A percentile compares a stretch with the other conserved stretches of the same genome.
phyloP scores from a whole-genome alignment of 345 rosid species.

The Draba incana region DNA sequence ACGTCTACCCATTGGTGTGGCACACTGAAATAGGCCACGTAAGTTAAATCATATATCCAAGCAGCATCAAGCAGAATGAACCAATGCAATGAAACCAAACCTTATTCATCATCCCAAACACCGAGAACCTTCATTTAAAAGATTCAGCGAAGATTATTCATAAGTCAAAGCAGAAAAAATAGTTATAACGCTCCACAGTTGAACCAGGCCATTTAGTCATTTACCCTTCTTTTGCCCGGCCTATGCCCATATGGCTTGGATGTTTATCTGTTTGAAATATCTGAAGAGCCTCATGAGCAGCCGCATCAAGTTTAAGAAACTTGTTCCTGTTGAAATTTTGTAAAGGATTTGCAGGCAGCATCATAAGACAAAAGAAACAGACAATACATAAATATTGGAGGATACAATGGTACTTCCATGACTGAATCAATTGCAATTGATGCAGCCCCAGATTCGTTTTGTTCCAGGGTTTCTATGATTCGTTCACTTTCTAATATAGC shows the following conservation, averaged over 20 bases:
- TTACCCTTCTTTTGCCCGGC: conserved; percentile 99
- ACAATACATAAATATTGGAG: conserved; percentile 32
- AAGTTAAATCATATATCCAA: conserved; percentile 41
- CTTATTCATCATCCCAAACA: conserved; percentile 98
- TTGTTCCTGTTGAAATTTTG: conserved; percentile 56
- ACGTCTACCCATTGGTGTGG: conserved; percentile 89
- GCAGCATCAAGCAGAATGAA: conserved; percentile 34
- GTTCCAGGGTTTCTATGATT: conserved; percentile 81
- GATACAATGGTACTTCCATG: conserved; percentile 83
- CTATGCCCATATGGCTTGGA: conserved; percentile 99
- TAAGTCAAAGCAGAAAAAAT: conserved; percentile 23
- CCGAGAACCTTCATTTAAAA: conserved; percentile 77
- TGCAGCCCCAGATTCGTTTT: conserved; percentile 70
- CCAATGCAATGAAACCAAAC: conserved; percentile 48
- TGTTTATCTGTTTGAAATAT: conserved; percentile 93
- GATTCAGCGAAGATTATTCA: conserved; percentile 39
- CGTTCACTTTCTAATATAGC: conserved; percentile 95
- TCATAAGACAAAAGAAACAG: conserved; percentile 20
- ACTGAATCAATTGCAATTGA: conserved; percentile 83
- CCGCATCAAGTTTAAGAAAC: conserved; percentile 90
- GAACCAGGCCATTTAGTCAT: conserved; percentile 35
- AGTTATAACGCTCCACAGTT: conserved; percentile 21
- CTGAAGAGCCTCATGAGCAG: conserved; percentile 93
- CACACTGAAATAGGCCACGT: conserved; percentile 64
- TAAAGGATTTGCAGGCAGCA: conserved; percentile 50